A percentile compares a stretch with the other conserved stretches of the same genome.
Conservation (phyloP, 2,329 filamentous ascomycete species). For the Exophiala calicioides region DNA sequence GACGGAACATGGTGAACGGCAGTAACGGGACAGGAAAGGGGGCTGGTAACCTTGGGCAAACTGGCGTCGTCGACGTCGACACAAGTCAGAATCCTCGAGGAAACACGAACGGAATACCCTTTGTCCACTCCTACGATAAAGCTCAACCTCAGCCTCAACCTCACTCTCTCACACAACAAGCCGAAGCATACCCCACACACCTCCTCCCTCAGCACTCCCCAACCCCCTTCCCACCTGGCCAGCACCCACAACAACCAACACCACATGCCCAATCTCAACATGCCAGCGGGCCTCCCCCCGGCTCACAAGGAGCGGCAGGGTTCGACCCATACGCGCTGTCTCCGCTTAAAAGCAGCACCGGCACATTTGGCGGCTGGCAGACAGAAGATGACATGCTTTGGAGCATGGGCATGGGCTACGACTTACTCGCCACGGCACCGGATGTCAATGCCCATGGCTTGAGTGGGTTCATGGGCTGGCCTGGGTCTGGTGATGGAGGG, state of each 20-base stretch:
- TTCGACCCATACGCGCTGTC: slow-evolving; percentile 22
- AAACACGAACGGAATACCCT: no score
- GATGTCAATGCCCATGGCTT: slow-evolving; percentile 26
- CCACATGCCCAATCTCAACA: slow-evolving; percentile 1
- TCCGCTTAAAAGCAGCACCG: slow-evolving; percentile 19
- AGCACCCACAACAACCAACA: slow-evolving; percentile 5
- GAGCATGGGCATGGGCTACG: slow-evolving; percentile 32
- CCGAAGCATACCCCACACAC: slow-evolving; percentile 12
- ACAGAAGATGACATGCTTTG: slow-evolving; percentile 32
- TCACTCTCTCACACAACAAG: no score
- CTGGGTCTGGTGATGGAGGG: slow-evolving; percentile 16
- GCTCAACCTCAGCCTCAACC: neutral
- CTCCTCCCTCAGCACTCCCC: no score
- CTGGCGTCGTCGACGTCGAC: no score
- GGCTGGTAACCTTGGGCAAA: no score
- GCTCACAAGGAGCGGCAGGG: slow-evolving; percentile 2
- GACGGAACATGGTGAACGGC: no score
- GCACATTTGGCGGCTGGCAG: slow-evolving; percentile 28
- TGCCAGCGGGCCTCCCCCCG: neutral
- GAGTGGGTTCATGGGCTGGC: slow-evolving; percentile 21
- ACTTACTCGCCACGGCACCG: slow-evolving; percentile 28
- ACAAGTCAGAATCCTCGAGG: no score
- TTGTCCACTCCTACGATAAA: no score
- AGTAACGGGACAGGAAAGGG: no score
- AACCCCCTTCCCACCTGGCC: no score